Evolutionary conservation across 306 rosid species (phyloP), one percentile per base, ranked within the genome.

Genomic region (Cicer bijugum): DNA sequence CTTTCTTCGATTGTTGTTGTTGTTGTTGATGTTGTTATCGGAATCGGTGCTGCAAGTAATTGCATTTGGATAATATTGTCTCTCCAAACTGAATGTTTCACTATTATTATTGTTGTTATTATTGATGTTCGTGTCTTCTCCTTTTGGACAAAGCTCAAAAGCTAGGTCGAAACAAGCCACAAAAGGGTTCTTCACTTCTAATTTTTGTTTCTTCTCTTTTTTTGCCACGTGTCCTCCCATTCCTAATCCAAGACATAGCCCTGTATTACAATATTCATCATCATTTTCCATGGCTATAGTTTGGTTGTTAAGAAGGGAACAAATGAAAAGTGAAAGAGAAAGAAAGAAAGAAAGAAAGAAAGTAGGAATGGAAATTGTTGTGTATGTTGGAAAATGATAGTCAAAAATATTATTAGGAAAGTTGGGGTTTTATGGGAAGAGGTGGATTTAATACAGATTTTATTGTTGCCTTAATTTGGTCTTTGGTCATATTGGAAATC

Each of bases 161-260:
- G 82, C 51, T 1, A 81, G 69, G 82, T 82, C 87, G 0, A 81
- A 61, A 82, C 53, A 75, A 45, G 65, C 48, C 39, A 55, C 16
- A 74, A 52, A 6, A 38, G 88, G 72, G 38, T 64, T 65, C 0
- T 77, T 77, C 59, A 70, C 62, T 28, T 28, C 33, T 59, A 75
- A 57, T 69, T 67, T 69, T 7, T 44, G 20, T 11, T 75, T 57
- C 78, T 71, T 57, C 74, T 66, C 67, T 59, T 64, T 81, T 52
- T 67, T 78, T 10, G 86, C 77, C 15, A 52, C 80, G 75, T 80
- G 73, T n/a, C 75, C 53, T 39, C 98, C 95, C 15, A 89, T 80
- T 1, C 98, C 95, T 12, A 89, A 80, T 1, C 88, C 96, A 2
- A 93, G 90, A 58, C 69, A 67, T 3, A 90, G 81, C 70, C 83